These are phyloP conservation scores for Mycena rosella DNA, from an alignment of 768 basidiomycete genomes.

Conservation along the genomic window DNA sequence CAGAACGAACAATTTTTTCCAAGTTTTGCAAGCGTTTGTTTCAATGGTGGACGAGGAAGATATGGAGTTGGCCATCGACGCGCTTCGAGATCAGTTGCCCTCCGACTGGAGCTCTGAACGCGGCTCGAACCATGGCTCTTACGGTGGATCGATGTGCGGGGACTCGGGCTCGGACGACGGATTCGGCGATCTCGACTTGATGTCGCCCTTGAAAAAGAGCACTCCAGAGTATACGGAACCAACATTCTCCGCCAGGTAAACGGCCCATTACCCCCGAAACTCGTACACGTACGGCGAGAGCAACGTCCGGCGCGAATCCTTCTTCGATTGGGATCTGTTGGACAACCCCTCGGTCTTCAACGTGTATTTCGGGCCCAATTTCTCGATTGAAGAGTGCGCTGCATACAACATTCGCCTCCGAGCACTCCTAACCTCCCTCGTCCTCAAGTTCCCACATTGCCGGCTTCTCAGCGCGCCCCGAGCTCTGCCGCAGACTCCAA, in stretches of 20 bases:
- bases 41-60: constrained; percentile 7
- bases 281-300: constrained; percentile 6
- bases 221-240: constrained; percentile 18
- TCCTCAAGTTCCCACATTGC: constrained; percentile 18
- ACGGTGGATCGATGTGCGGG: constrained; percentile 2
- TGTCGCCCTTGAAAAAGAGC: constrained; percentile 19
- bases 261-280: constrained; percentile 19
- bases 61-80: constrained; percentile 6
- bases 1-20: constrained; percentile 7
- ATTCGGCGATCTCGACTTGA: constrained; percentile 22
- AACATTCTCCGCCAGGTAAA: constrained; percentile 13
- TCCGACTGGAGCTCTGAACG: background rate
- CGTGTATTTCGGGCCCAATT: constrained; percentile 19
- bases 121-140: background rate
- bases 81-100: background rate
- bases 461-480: constrained; percentile 12
- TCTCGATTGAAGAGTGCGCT: constrained; percentile 32
- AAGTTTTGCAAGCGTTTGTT: constrained; percentile 2
- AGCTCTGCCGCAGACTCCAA: constrained; percentile 11
- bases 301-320: constrained; percentile 4
- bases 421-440: background rate
- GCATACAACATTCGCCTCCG: background rate
- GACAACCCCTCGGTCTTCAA: constrained; percentile 18
- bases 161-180: constrained; percentile 16
- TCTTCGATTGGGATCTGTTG: constrained; percentile 18